Percentiles rank a stretch among this genome's conserved stretches.
These are phyloP conservation scores for Quercus lobata DNA, from an alignment of 331 rosid genomes.

Conservation along the genomic window DNA sequence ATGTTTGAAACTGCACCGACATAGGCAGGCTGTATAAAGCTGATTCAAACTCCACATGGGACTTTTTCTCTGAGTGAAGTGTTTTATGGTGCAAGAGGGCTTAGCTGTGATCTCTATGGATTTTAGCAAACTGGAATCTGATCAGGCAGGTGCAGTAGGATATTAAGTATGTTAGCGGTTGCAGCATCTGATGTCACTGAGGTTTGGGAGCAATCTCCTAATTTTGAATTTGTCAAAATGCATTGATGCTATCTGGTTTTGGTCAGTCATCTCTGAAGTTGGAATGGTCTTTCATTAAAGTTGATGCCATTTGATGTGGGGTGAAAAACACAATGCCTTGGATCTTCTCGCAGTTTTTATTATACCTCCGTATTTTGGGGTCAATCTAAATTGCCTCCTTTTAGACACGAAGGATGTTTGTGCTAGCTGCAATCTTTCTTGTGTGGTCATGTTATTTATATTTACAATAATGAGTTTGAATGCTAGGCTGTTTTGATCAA, in stretches of 20 bases:
- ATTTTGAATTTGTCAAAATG: not conserved
- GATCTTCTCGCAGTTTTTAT: not conserved
- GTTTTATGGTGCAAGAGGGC: not conserved
- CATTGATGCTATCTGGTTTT: not conserved
- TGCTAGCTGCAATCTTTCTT: not conserved
- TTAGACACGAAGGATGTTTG: not conserved
- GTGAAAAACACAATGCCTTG: not conserved
- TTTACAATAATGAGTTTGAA: not conserved
- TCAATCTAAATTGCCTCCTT: not conserved
- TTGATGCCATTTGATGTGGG: no score
- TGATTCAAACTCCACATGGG: not conserved
- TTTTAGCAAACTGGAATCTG: not conserved
- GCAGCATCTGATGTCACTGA: not conserved
- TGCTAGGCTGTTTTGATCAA: not conserved
- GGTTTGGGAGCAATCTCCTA: not conserved
- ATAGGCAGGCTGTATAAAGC: not conserved
- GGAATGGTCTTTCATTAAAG: not conserved
- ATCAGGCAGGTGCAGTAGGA: not conserved
- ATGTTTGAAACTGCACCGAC: not conserved
- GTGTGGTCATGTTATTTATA: not conserved
- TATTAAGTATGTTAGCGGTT: not conserved
- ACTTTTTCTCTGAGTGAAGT: not conserved
- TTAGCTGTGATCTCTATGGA: not conserved
- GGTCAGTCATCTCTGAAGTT: not conserved
- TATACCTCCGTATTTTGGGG: not conserved